Evolutionary conservation across 2,329 filamentous ascomycete species (phyloP).

Genomic region (Sporothrix pseudoabietina): DNA sequence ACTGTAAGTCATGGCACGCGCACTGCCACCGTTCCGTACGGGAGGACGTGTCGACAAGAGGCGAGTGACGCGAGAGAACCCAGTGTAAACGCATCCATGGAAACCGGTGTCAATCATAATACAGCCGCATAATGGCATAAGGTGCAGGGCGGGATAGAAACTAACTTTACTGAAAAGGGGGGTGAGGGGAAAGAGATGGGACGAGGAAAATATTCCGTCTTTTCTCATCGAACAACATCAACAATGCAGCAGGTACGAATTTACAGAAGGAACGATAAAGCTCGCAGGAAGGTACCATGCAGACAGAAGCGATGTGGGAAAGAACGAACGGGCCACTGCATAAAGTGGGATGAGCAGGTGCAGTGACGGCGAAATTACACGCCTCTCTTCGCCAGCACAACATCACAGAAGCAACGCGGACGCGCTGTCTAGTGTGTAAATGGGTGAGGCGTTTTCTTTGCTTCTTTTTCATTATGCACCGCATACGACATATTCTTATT

Average conservation of each 20-base stretch:
- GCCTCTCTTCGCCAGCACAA: neutral
- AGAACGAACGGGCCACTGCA: neutral
- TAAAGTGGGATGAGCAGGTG: neutral
- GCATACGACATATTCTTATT: neutral
- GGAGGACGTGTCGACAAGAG: constrained; percentile 4
- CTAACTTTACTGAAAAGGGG: neutral
- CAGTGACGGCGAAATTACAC: constrained; percentile 4
- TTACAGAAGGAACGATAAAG: constrained; percentile 7
- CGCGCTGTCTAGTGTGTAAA: constrained; percentile 10
- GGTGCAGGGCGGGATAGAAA: neutral
- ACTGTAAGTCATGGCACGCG: neutral
- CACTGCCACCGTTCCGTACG: neutral
- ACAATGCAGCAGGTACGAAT: neutral
- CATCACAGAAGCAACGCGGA: neutral
- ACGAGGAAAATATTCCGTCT: neutral
- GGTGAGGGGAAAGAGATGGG: neutral
- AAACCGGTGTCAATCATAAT: constrained; percentile 19
- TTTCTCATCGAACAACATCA: neutral
- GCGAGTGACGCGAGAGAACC: constrained; percentile 21
- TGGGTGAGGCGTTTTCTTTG: constrained; percentile 14
- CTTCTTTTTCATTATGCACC: neutral
- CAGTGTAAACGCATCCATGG: constrained; percentile 17
- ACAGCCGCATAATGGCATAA: neutral
- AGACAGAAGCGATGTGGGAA: neutral
- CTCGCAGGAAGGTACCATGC: constrained; percentile 1